Conservation (phyloP, 345 rosid species). For the Bretschneidera sinensis region DNA sequence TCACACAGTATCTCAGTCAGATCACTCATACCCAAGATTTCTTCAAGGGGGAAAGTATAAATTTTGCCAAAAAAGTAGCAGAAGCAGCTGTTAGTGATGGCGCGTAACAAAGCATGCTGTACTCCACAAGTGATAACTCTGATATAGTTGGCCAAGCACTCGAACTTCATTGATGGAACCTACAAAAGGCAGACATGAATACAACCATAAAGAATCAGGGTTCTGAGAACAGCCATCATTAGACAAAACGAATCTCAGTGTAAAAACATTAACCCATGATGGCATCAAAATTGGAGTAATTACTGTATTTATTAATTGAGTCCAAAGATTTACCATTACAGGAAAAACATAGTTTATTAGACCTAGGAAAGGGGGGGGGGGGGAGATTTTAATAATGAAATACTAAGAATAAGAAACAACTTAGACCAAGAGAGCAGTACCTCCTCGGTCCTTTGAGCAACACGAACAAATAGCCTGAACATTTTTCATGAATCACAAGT, state of each 20-base stretch:
- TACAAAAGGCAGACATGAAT: not conserved
- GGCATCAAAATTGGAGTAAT: too few relatives aligned
- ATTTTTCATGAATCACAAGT: constrained; percentile 2
- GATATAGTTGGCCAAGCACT: constrained; percentile 34
- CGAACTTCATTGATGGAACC: constrained; percentile 30
- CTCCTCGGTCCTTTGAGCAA: constrained; percentile 21
- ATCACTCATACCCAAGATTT: constrained; percentile 34
- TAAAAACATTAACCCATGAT: too few relatives aligned
- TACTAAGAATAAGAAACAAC: not conserved
- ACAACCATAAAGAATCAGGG: too few relatives aligned
- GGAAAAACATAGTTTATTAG: not conserved
- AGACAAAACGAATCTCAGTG: not conserved
- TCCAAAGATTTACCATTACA: not conserved
- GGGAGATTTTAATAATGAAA: not conserved
- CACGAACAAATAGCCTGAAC: constrained; percentile 24
- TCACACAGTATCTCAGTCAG: too few relatives aligned
- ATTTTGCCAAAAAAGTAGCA: constrained; percentile 33
- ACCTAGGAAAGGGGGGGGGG: not conserved
- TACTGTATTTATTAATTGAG: too few relatives aligned
- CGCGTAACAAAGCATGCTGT: constrained; percentile 24
- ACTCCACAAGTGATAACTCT: constrained; percentile 33
- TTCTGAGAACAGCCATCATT: constrained; percentile 1
- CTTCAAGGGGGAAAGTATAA: constrained; percentile 23
- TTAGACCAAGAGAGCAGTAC: constrained; percentile 9
- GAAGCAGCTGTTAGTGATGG: constrained; percentile 34